Conservation (phyloP, 139 green algal genomes). For the Volvox reticuliferus region DNA sequence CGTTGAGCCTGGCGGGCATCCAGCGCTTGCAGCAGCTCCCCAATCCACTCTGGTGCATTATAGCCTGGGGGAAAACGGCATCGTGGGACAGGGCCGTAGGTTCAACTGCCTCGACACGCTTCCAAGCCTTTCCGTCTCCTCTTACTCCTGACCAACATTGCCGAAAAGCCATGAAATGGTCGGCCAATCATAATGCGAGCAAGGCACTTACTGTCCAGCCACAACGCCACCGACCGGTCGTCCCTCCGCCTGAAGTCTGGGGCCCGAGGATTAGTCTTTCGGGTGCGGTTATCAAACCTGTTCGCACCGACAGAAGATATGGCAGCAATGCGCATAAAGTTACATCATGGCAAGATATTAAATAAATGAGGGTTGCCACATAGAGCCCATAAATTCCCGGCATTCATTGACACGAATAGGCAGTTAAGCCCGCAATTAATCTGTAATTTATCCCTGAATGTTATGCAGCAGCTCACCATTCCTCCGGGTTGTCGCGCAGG, state of each 20-base stretch:
- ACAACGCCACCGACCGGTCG: constrained; percentile 40
- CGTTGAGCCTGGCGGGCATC: constrained; percentile 13
- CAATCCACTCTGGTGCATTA: not conserved
- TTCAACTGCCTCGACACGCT: no score
- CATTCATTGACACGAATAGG: no score
- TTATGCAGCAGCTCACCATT: constrained; percentile 1
- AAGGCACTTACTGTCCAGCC: constrained; percentile 41
- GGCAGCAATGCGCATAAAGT: not conserved
- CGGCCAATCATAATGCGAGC: not conserved
- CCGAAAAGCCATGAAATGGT: no score
- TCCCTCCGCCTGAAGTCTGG: constrained; percentile 71
- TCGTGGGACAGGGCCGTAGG: no score
- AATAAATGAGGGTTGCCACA: no score
- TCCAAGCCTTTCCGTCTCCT: no score
- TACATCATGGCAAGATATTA: no score
- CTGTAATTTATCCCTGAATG: no score
- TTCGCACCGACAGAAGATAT: not conserved
- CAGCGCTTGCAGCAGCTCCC: constrained; percentile 5
- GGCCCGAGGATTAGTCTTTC: constrained; percentile 59
- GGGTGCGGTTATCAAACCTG: constrained; percentile 65
- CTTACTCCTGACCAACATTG: no score
- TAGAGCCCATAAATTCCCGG: no score
- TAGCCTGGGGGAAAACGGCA: not conserved
- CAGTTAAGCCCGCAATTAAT: no score
- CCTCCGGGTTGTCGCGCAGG: constrained; percentile 1